A percentile compares a stretch with the other conserved stretches of the same genome.
These are phyloP conservation scores for Pythium rishiriense DNA, from an alignment of 352 stramenopile species.

Conservation along the genomic window DNA sequence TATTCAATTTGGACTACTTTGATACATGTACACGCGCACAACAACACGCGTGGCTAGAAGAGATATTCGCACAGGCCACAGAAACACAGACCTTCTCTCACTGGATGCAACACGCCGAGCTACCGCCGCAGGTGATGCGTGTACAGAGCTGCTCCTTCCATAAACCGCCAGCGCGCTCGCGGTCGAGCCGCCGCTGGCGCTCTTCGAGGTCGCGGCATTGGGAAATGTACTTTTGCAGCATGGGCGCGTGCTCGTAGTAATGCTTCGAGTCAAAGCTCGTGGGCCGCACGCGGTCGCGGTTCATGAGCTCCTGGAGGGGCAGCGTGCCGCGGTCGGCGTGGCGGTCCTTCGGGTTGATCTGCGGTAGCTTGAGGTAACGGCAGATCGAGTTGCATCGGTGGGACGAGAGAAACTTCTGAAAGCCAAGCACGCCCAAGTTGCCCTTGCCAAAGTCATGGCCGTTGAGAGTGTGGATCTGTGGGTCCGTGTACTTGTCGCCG, in stretches of 20 bases:
- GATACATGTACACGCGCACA: too few relatives aligned
- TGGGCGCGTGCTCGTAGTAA: constrained; percentile 85
- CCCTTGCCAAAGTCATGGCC: constrained; percentile 87
- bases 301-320: constrained; percentile 83
- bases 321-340: constrained; percentile 75
- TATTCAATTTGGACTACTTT: too few relatives aligned
- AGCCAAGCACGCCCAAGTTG: constrained; percentile 80
- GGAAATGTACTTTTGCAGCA: constrained; percentile 85
- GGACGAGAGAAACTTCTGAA: constrained; percentile 87
- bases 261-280: constrained; percentile 83
- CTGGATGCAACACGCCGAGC: constrained; percentile 22
- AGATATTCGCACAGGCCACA: too few relatives aligned
- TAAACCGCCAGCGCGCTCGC: constrained; percentile 1
- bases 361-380: constrained; percentile 80
- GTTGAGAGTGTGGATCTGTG: constrained; percentile 89
- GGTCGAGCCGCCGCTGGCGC: constrained; percentile 13
- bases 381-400: constrained; percentile 90
- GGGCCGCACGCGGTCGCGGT: constrained; percentile 61
- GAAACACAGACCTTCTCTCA: background rate
- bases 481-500: constrained; percentile 96
- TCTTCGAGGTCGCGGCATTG: constrained; percentile 63
- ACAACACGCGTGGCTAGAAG: background rate
- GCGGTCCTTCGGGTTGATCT: constrained; percentile 78
- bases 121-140: background rate
- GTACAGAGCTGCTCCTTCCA: constrained; percentile 22